Conservation (phyloP, 2,329 filamentous ascomycete species). For the Talaromyces sp. region DNA sequence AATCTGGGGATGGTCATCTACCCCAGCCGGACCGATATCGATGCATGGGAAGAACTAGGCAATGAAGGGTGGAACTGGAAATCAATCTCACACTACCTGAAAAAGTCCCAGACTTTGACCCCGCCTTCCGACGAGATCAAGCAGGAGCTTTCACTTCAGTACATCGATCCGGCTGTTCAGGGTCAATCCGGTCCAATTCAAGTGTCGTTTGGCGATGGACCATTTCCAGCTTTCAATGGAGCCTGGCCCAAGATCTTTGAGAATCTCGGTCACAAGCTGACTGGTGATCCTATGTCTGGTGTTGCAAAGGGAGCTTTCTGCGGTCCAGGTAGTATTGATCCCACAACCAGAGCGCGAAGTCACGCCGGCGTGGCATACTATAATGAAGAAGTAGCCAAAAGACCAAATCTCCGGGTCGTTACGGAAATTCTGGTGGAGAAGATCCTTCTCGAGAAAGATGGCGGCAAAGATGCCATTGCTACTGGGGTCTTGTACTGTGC, state of each 20-base stretch:
- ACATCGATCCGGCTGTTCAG: not conserved
- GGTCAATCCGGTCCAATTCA: not conserved
- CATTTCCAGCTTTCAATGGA: conserved; percentile 18
- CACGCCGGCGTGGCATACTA: conserved; percentile 20
- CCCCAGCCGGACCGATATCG: conserved; percentile 24
- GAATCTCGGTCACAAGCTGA: conserved; percentile 1
- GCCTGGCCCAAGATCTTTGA: conserved; percentile 22
- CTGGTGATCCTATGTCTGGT: conserved; percentile 32
- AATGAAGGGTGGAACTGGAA: conserved; percentile 39
- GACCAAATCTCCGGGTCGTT: conserved; percentile 21
- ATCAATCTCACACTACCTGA: conserved; percentile 32
- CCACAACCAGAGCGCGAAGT: conserved; percentile 19
- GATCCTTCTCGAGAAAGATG: conserved; percentile 6
- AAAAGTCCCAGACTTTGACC: conserved; percentile 35
- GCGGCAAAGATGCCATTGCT: conserved; percentile 23
- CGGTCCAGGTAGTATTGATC: conserved; percentile 19
- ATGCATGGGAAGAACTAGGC: conserved; percentile 41
- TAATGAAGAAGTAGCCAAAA: conserved; percentile 9
- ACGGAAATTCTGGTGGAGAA: conserved; percentile 20
- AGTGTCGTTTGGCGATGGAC: conserved; percentile 9
- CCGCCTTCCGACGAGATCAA: conserved; percentile 16
- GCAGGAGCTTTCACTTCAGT: not conserved
- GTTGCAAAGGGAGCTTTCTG: conserved; percentile 29
- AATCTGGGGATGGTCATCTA: conserved; percentile 27
- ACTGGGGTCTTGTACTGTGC: conserved; percentile 44